Evolutionary conservation across 2,329 filamentous ascomycete genomes (phyloP).

Genomic region (Cryphonectria nitschkei): DNA sequence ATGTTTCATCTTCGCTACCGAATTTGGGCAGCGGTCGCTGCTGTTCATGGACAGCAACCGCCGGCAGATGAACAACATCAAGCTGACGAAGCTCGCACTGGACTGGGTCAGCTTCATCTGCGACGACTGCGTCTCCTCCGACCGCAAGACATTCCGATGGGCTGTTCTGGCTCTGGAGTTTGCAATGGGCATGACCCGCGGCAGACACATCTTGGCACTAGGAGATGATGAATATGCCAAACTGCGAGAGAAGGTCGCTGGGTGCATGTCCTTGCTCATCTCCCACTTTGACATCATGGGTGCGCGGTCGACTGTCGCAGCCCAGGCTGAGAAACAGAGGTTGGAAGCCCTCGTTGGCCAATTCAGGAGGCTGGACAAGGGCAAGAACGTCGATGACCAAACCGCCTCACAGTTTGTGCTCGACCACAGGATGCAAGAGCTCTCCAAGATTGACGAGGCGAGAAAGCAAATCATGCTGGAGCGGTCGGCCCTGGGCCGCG

Average conservation of each 20-base stretch:
- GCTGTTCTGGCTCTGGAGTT: slow-evolving; percentile 94
- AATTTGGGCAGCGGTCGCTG: slow-evolving; percentile 93
- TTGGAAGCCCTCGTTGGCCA: slow-evolving; percentile 80
- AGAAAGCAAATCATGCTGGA: slow-evolving; percentile 82
- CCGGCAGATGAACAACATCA: slow-evolving; percentile 95
- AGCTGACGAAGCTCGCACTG: slow-evolving; percentile 87
- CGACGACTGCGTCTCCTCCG: slow-evolving; percentile 91
- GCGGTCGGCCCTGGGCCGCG: slow-evolving; percentile 83
- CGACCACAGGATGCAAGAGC: slow-evolving; percentile 72
- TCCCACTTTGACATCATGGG: slow-evolving; percentile 99
- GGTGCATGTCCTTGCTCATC: slow-evolving; percentile 96
- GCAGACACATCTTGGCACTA: slow-evolving; percentile 88
- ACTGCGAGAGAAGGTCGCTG: slow-evolving; percentile 85
- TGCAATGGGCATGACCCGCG: slow-evolving; percentile 95
- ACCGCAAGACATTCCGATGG: slow-evolving; percentile 97
- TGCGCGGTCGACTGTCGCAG: slow-evolving; percentile 87
- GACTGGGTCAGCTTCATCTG: slow-evolving; percentile 99
- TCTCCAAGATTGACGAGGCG: slow-evolving; percentile 76
- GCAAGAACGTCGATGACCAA: slow-evolving; percentile 75
- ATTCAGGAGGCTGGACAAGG: slow-evolving; percentile 77
- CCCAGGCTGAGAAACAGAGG: slow-evolving; percentile 89
- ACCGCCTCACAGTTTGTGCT: slow-evolving; percentile 77
- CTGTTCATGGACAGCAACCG: slow-evolving; percentile 96
- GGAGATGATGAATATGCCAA: slow-evolving; percentile 85
- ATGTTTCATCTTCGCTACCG: slow-evolving; percentile 98